phyloP scores from a whole-genome alignment of 352 stramenopile species.

The Globisporangium yorkense region DNA sequence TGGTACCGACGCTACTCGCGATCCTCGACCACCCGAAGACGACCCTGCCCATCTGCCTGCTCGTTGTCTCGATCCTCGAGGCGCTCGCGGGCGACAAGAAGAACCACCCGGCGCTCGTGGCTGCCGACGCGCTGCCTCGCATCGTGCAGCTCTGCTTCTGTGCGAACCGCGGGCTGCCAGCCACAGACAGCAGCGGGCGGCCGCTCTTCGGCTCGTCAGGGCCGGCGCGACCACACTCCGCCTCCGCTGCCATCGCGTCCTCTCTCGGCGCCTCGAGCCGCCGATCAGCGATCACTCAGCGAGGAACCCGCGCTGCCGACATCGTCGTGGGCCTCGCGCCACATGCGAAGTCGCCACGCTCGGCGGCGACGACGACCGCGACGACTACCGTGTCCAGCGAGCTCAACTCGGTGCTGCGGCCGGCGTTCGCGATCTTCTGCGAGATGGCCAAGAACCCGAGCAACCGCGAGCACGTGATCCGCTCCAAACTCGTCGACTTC shows the following conservation, averaged over 20 bases:
- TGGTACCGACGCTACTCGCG: constrained; percentile 48
- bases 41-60: constrained; percentile 30
- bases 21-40: constrained; percentile 36
- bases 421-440: constrained; percentile 51
- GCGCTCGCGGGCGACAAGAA: constrained; percentile 34
- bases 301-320: neutral
- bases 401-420: constrained; percentile 25
- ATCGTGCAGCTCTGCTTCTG: constrained; percentile 54
- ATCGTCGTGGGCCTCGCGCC: neutral
- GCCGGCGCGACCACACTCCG: constrained; percentile 1
- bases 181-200: neutral
- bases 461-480: constrained; percentile 58
- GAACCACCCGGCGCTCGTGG: constrained; percentile 47
- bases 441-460: constrained; percentile 46
- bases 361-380: neutral
- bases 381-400: constrained; percentile 8
- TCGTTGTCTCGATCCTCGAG: constrained; percentile 60
- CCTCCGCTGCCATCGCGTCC: neutral
- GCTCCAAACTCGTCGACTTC: constrained; percentile 55
- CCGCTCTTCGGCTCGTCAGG: neutral
- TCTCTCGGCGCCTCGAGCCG: constrained; percentile 1
- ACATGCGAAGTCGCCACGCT: neutral
- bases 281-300: constrained; percentile 4
- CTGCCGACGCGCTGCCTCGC: constrained; percentile 34
- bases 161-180: constrained; percentile 3